A percentile compares a stretch with the other conserved stretches of the same genome.
These are phyloP conservation scores for Sanghuangporus baumii DNA, from an alignment of 1,284 basidiomycete genomes.

Conservation along the genomic window DNA sequence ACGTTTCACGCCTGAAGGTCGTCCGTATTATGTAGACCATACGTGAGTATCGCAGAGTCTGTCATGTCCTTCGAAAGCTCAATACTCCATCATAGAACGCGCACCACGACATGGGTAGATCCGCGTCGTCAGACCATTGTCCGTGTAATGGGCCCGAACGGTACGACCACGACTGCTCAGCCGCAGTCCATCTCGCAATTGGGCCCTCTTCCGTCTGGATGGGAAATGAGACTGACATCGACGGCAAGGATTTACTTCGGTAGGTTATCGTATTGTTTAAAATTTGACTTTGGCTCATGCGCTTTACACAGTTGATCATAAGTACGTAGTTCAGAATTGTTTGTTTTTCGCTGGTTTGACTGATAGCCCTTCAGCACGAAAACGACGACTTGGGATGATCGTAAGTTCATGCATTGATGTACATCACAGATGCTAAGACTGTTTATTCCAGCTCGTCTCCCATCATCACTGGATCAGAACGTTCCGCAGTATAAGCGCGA, in stretches of 20 bases:
- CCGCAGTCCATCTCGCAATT: constrained; percentile 85
- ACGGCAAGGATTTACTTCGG: constrained; percentile 95
- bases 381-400: constrained; percentile 97
- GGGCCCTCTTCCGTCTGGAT: constrained; percentile 92
- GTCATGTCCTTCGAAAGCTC: background rate
- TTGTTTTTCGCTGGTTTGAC: background rate
- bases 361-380: constrained; percentile 58
- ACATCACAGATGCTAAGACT: constrained; percentile 32
- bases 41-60: background rate
- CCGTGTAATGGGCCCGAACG: constrained; percentile 72
- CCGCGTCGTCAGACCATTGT: constrained; percentile 82
- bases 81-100: constrained; percentile 63
- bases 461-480: constrained; percentile 75
- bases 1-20: constrained; percentile 89
- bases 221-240: constrained; percentile 95
- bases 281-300: background rate
- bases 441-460: constrained; percentile 33
- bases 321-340: background rate
- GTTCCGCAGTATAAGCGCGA: constrained; percentile 99
- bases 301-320: constrained; percentile 4
- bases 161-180: constrained; percentile 69
- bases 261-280: constrained; percentile 37
- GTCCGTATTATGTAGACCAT: constrained; percentile 69
- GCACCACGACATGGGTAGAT: constrained; percentile 98
- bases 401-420: constrained; percentile 58